phyloP scores from a whole-genome alignment of 2,329 filamentous ascomycete species.

The Mollisiaceae sp. region DNA sequence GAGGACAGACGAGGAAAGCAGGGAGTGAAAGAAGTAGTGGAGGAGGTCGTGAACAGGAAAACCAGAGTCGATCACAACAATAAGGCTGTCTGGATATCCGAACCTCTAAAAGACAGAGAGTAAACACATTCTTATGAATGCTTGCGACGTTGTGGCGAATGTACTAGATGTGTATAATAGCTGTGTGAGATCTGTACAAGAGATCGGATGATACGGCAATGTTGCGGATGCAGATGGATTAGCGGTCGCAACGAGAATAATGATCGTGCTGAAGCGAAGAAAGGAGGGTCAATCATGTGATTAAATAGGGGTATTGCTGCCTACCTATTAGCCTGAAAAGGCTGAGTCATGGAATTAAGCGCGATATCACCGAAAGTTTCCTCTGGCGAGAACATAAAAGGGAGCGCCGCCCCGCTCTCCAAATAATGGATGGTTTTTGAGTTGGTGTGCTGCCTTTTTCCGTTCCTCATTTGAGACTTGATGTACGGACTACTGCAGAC shows the following conservation, averaged over 20 bases:
- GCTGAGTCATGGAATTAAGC: slow-evolving; percentile 39
- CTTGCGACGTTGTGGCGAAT: slow-evolving; percentile 18
- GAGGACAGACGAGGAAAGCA: slow-evolving; percentile 65
- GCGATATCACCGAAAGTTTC: slow-evolving; percentile 25
- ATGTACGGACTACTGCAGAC: neutral
- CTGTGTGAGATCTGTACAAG: slow-evolving; percentile 18
- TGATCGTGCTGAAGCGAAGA: slow-evolving; percentile 15
- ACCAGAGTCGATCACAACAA: slow-evolving; percentile 54
- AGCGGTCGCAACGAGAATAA: slow-evolving; percentile 32
- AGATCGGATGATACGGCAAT: slow-evolving; percentile 20
- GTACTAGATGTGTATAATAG: slow-evolving; percentile 30
- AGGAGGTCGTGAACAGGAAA: slow-evolving; percentile 70
- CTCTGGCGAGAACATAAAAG: slow-evolving; percentile 38
- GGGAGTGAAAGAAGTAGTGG: slow-evolving; percentile 70
- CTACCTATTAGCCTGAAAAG: slow-evolving; percentile 21
- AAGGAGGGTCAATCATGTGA: slow-evolving; percentile 37
- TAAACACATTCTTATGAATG: neutral
- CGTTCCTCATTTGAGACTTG: slow-evolving; percentile 13
- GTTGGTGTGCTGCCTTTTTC: slow-evolving; percentile 35
- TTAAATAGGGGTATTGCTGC: slow-evolving; percentile 20
- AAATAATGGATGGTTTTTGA: slow-evolving; percentile 23
- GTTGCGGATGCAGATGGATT: slow-evolving; percentile 22
- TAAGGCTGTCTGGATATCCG: slow-evolving; percentile 37
- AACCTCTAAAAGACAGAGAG: neutral
- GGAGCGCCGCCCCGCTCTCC: slow-evolving; percentile 25